A percentile compares a stretch with the other conserved stretches of the same genome.
Evolutionary conservation across 768 basidiomycete species (phyloP).

Genomic region (Suillus variegatus): DNA sequence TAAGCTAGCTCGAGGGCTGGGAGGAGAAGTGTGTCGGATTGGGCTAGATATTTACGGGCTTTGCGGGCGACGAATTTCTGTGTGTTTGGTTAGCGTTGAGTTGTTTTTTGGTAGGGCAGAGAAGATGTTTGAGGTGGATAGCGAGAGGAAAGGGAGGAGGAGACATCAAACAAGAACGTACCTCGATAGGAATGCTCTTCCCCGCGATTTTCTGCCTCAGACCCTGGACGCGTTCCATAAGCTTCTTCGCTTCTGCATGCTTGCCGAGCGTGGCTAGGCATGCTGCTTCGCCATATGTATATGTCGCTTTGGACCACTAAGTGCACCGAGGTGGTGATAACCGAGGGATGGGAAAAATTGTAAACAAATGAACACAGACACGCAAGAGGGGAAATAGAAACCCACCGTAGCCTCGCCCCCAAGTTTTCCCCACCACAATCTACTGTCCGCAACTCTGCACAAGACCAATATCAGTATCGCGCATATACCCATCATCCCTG

Average conservation of each 20-base stretch:
- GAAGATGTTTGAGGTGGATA: not conserved
- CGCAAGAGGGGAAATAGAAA: not conserved
- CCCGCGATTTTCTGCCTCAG: constrained; percentile 87
- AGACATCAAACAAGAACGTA: constrained; percentile 26
- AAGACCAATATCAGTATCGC: not conserved
- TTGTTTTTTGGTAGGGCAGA: too few relatives aligned
- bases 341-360: not conserved
- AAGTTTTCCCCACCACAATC: not conserved
- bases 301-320: constrained; percentile 78
- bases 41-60: constrained; percentile 78
- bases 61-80: constrained; percentile 90
- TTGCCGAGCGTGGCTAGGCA: constrained; percentile 66
- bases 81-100: not conserved
- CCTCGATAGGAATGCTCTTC: constrained; percentile 73
- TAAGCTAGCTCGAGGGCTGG: constrained; percentile 87
- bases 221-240: constrained; percentile 74
- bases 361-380: not conserved
- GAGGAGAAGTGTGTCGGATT: constrained; percentile 60
- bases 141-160: not conserved
- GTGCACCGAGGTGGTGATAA: not conserved
- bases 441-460: not conserved
- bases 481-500: not conserved
- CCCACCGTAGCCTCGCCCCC: not conserved
- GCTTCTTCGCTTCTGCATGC: constrained; percentile 53
- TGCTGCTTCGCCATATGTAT: constrained; percentile 75